These are phyloP conservation scores for Starmerella riodocensis DNA, from an alignment of 805 yeast genomes.

Conservation along the genomic window DNA sequence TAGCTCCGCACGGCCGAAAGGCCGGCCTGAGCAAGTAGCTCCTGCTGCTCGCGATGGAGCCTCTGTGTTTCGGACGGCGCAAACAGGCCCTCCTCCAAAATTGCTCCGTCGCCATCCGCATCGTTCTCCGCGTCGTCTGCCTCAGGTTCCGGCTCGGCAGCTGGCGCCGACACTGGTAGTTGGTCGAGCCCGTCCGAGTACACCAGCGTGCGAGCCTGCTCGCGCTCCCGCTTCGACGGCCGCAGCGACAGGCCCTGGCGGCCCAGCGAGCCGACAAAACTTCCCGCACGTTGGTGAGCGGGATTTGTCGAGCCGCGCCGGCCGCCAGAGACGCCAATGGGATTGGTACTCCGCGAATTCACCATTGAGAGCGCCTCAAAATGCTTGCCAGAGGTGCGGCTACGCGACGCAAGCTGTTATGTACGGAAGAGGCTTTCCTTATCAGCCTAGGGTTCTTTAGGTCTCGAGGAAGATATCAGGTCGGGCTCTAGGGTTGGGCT, in stretches of 20 bases:
- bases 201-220: slow-evolving; percentile 11
- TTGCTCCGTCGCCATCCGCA: slow-evolving; percentile 20
- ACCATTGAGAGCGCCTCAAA: too few species aligned
- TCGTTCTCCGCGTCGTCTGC: slow-evolving; percentile 1
- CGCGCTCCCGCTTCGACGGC: slow-evolving; percentile 6
- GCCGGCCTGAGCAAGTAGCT: slow-evolving; percentile 16
- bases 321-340: too few species aligned
- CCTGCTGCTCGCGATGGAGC: slow-evolving; percentile 24
- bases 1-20: background rate
- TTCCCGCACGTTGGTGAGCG: slow-evolving; percentile 11
- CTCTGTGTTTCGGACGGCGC: slow-evolving; percentile 24
- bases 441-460: too few species aligned
- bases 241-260: slow-evolving; percentile 17
- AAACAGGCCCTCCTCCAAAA: slow-evolving; percentile 21
- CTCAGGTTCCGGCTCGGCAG: background rate
- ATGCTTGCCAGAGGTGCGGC: too few species aligned
- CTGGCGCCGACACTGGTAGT: background rate
- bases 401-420: too few species aligned
- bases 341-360: too few species aligned
- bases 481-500: too few species aligned
- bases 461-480: too few species aligned
- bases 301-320: too few species aligned
- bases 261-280: slow-evolving; percentile 19
- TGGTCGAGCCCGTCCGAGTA: slow-evolving; percentile 14
- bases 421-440: too few species aligned